Conservation (phyloP, 164 flowering plant species). For the Hamamelis virginiana region DNA sequence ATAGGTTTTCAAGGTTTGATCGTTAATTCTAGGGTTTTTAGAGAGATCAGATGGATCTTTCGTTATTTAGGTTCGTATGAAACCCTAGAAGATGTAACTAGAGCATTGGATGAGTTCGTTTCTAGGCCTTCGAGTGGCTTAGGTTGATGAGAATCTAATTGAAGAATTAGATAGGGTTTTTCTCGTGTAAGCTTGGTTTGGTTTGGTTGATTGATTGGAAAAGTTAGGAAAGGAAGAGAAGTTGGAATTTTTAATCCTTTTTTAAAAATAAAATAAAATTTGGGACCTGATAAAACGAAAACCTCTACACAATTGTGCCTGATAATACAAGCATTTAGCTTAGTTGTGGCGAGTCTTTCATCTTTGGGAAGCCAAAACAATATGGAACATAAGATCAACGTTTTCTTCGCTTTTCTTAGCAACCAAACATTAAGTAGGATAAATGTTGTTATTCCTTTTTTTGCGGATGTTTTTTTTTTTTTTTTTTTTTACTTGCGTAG, state of each 20-base stretch:
- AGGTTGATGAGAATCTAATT: not conserved
- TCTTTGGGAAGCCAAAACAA: too few relatives aligned
- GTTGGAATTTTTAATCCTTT: not conserved
- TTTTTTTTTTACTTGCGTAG: too few relatives aligned
- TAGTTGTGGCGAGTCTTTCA: too few relatives aligned
- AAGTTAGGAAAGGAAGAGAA: not conserved
- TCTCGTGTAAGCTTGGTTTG: not conserved
- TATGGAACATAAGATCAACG: too few relatives aligned
- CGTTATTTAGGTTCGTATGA: conserved; percentile 7
- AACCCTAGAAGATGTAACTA: conserved; percentile 11
- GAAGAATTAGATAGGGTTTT: not conserved
- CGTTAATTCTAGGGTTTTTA: conserved; percentile 12
- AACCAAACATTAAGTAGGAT: not conserved
- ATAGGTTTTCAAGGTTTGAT: not conserved
- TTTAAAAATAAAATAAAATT: too few relatives aligned
- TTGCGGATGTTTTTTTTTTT: not conserved
- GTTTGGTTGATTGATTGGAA: not conserved
- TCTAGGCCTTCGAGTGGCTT: too few relatives aligned
- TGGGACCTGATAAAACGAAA: too few relatives aligned
- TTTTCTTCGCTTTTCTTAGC: not conserved
- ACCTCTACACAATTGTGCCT: too few relatives aligned
- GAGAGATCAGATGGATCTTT: not conserved
- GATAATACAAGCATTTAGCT: too few relatives aligned
- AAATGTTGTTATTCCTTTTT: not conserved
- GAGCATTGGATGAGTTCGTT: too few relatives aligned